These are phyloP conservation scores for Fusarium sublunatum DNA, from an alignment of 2,329 filamentous ascomycete species.

Conservation along the genomic window DNA sequence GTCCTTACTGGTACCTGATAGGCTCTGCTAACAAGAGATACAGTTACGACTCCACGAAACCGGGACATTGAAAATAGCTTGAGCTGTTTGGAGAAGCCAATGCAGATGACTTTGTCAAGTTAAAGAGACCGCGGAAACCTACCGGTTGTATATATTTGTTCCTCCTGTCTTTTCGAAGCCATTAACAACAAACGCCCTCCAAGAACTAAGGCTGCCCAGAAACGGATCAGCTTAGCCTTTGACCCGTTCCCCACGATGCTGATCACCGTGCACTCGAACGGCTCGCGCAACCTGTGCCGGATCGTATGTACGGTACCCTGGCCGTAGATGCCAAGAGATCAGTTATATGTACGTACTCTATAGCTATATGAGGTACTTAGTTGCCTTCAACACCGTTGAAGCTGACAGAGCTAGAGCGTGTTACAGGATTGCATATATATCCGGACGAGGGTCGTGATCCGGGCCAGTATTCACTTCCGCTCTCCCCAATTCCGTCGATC, in stretches of 20 bases:
- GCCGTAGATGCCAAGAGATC: not conserved
- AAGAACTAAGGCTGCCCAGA: not conserved
- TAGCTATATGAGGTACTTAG: too few relatives aligned
- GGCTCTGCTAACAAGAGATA: conserved; percentile 37
- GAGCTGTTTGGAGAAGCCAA: not conserved
- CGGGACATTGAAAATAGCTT: conserved; percentile 11
- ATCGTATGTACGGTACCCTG: not conserved
- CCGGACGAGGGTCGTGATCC: not conserved
- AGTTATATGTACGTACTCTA: not conserved
- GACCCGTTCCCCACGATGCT: conserved; percentile 13
- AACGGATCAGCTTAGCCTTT: not conserved
- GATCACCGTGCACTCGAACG: conserved; percentile 27
- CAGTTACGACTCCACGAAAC: conserved; percentile 18
- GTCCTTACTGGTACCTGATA: conserved; percentile 37
- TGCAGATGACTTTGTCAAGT: not conserved
- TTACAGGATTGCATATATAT: not conserved
- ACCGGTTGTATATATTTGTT: conserved; percentile 28
- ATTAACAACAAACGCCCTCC: not conserved
- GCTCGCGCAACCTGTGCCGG: conserved; percentile 11
- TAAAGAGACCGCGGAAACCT: conserved; percentile 35
- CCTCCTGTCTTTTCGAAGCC: conserved; percentile 1
- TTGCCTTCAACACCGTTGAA: too few relatives aligned
- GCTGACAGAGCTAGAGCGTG: not conserved
- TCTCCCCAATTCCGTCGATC: not conserved
- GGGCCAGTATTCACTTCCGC: conserved; percentile 4